These are phyloP conservation scores for Pilaira anomala DNA, from an alignment of 192 early-diverging fungal genomes.

Conservation along the genomic window DNA sequence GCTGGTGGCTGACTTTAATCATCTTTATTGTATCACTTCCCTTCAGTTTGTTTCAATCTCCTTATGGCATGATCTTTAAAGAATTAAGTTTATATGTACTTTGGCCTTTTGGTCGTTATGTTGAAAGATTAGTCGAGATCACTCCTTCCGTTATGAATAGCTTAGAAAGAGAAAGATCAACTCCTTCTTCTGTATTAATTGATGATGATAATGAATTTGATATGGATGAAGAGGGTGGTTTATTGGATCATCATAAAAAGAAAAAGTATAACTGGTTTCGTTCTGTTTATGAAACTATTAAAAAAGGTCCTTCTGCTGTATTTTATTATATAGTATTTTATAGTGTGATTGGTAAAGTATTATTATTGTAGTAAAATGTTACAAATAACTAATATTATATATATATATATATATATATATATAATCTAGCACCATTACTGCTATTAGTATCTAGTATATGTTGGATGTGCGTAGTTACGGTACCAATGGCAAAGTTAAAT, in stretches of 20 bases:
- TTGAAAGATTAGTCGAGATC: slow-evolving; percentile 57
- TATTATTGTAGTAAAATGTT: too few species aligned
- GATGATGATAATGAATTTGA: neutral
- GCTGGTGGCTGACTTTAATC: slow-evolving; percentile 83
- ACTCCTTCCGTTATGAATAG: slow-evolving; percentile 14
- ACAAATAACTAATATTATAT: slow-evolving; percentile 11
- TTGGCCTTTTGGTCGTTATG: slow-evolving; percentile 96
- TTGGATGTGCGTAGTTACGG: slow-evolving; percentile 83
- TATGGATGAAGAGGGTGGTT: slow-evolving; percentile 1
- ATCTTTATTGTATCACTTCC: slow-evolving; percentile 61
- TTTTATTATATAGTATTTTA: slow-evolving; percentile 51
- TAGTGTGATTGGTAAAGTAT: slow-evolving; percentile 41
- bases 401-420: neutral
- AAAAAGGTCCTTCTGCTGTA: slow-evolving; percentile 44
- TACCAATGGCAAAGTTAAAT: slow-evolving; percentile 93
- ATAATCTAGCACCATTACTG: slow-evolving; percentile 64
- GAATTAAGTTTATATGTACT: slow-evolving; percentile 84
- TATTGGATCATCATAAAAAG: slow-evolving; percentile 9
- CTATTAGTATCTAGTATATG: slow-evolving; percentile 73
- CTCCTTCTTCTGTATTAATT: slow-evolving; percentile 3
- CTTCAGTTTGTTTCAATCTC: slow-evolving; percentile 52
- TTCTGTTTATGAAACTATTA: slow-evolving; percentile 8
- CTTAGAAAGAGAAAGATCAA: neutral
- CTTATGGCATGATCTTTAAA: slow-evolving; percentile 62
- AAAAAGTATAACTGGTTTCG: slow-evolving; percentile 10